phyloP scores from a whole-genome alignment of 2,329 filamentous ascomycete genomes.

The Aspergillus ustus region DNA sequence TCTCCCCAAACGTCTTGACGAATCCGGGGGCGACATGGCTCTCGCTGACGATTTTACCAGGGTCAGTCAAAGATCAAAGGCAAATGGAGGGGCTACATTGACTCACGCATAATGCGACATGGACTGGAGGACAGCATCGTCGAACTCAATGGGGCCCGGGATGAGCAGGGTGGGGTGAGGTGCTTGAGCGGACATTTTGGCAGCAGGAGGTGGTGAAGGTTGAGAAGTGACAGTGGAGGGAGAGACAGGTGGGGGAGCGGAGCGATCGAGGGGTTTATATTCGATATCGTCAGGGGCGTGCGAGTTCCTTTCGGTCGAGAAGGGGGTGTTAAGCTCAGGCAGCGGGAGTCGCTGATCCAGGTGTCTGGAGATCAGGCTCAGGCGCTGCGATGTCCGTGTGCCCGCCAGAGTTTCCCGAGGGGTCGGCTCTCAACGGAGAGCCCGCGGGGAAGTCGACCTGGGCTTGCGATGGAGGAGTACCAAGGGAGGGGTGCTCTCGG shows the following conservation, averaged over 20 bases:
- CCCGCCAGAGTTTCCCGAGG: slow-evolving; percentile 52
- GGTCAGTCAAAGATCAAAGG: neutral
- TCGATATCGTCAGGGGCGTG: slow-evolving; percentile 59
- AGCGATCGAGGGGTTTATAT: slow-evolving; percentile 50
- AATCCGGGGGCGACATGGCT: slow-evolving; percentile 91
- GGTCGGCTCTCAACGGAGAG: slow-evolving; percentile 39
- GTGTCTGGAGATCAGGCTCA: slow-evolving; percentile 66
- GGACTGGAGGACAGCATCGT: slow-evolving; percentile 91
- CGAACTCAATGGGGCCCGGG: slow-evolving; percentile 96
- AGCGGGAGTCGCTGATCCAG: slow-evolving; percentile 59
- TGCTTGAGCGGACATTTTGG: slow-evolving; percentile 62
- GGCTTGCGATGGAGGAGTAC: slow-evolving; percentile 18
- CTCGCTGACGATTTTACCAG: slow-evolving; percentile 64
- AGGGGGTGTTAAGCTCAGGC: slow-evolving; percentile 66
- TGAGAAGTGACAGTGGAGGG: slow-evolving; percentile 11
- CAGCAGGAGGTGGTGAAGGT: slow-evolving; percentile 29
- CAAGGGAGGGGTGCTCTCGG: slow-evolving; percentile 17
- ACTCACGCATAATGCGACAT: slow-evolving; percentile 82
- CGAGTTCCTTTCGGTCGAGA: slow-evolving; percentile 62
- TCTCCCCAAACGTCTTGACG: slow-evolving; percentile 88
- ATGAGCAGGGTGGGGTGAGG: slow-evolving; percentile 81
- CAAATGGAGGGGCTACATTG: slow-evolving; percentile 13
- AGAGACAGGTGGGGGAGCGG: slow-evolving; percentile 18
- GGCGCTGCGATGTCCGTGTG: slow-evolving; percentile 55
- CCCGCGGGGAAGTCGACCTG: slow-evolving; percentile 31